Evolutionary conservation across 2,329 filamentous ascomycete genomes (phyloP), one percentile per base, ranked within the genome.

Genomic region (Beauveria australis): DNA sequence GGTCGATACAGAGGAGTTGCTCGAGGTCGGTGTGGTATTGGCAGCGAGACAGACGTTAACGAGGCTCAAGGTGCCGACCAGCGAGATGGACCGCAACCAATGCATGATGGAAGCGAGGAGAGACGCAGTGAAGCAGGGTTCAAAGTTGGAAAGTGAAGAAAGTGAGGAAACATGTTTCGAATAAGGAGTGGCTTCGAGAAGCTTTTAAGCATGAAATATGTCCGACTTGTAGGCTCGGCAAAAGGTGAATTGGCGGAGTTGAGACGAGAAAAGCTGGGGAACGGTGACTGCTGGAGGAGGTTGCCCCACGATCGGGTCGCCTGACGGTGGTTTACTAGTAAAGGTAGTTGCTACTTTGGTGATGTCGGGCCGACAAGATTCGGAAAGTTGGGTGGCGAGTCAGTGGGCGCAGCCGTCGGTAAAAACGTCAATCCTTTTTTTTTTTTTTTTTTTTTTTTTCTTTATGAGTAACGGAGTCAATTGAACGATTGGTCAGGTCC

Each of bases 31-130:
- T 30, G 59, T 46, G 1, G 59, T 44, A 28, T 56, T 61, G 24
- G 16, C 5, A 16, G 59, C 59, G 10, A 61, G 8, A 12, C 59
- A 61, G 9, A 9, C 40, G 28, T 56, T 57, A 40, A 41, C 59
- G 33, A 61, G 37, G 22, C 28, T 56, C 52, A 61, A 30, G 37
- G 53, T 57, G 53, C 59, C 40, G n/a, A 51, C 24, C 49, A 61
- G 22, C 57, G 55, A 46, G 52, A 51, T 10, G 28, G 57, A 3
- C 28, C 65, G 47, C 18, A 62, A 16, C 56, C 62, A n/a, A 63
- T 64, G 5, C 62, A 67, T 43, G 54, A 63, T 22, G 56, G 54
- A 46, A 30, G 37, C 14, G 3, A 22, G 30, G 4, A 16, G 19
- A 7, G n/a, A 22, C 40, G 18, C 7, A 16, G 18, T 16, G 37